Percentiles rank a stretch among this genome's conserved stretches.
Evolutionary conservation across 495 filamentous ascomycete species (phyloP).

Genomic region (Tuber brumale): DNA sequence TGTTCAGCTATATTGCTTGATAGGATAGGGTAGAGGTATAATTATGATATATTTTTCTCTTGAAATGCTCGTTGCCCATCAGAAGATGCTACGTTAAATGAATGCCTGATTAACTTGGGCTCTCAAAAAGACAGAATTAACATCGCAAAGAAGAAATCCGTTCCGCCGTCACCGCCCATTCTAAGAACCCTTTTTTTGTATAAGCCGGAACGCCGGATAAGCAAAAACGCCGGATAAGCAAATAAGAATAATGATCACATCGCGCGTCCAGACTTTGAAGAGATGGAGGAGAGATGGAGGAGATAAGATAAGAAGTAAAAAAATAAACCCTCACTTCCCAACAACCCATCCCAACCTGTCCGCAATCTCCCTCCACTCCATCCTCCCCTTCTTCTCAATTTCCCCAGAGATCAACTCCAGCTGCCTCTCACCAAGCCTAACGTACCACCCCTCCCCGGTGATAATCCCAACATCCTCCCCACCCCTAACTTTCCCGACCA

Average conservation of each 20-base stretch:
- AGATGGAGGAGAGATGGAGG: neutral
- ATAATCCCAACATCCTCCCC: conserved; percentile 37
- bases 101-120: neutral
- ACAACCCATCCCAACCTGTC: conserved; percentile 24
- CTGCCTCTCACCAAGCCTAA: conserved; percentile 20
- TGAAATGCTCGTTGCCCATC: neutral
- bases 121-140: neutral
- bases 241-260: neutral
- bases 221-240: neutral
- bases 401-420: conserved; percentile 18
- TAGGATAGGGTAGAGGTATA: neutral
- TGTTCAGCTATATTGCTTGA: neutral
- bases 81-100: neutral
- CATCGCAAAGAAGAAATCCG: neutral
- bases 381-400: conserved; percentile 29
- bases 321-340: neutral
- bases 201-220: neutral
- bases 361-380: conserved; percentile 39
- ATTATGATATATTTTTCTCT: neutral
- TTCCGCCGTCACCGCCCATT: neutral
- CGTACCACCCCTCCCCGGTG: conserved; percentile 37
- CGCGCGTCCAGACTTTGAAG: neutral
- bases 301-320: neutral
- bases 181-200: neutral
- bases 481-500: conserved; percentile 39